Evolutionary conservation across 192 early-diverging fungal species (phyloP), one percentile per base, ranked within the genome.

Genomic region (Podochytrium sp.): DNA sequence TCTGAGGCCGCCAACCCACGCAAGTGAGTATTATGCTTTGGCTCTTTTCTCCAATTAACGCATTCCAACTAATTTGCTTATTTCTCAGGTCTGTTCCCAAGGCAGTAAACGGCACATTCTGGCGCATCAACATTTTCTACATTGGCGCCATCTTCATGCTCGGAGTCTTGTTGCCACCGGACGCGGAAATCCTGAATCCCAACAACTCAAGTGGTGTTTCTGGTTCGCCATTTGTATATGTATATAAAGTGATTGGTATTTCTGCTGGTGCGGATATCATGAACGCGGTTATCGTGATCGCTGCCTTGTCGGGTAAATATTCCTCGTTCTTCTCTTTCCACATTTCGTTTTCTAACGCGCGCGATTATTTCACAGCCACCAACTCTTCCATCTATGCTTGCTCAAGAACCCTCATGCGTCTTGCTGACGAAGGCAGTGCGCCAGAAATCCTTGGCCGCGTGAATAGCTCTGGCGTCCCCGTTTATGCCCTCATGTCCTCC

Each of bases 1-100:
- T 93, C 92, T 76, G 95, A 96, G 79, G 88, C 90, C 40, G 85
- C 86, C 32, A 96, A 96, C 81, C 95, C 95, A 30, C 80, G 84
- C n/a, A 90, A 91, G 66, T n/a, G n/a, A n/a, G n/a, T n/a, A n/a
- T n/a, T n/a, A n/a, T n/a, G n/a, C n/a, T n/a, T n/a, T n/a, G n/a
- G n/a, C n/a, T n/a, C n/a, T n/a, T n/a, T n/a, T n/a, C n/a, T n/a
- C n/a, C n/a, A n/a, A n/a, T n/a, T n/a, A n/a, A n/a, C n/a, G n/a
- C n/a, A n/a, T n/a, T n/a, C n/a, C n/a, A n/a, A n/a, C n/a, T n/a
- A n/a, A n/a, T n/a, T n/a, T n/a, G n/a, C n/a, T n/a, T n/a, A n/a
- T n/a, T n/a, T n/a, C n/a, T n/a, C n/a, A n/a, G n/a, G n/a, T 63
- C 73, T 1, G 62, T 74, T 12, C 62, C 73, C 16, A 30, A 35